These are phyloP conservation scores for Chaetomiaceae sp. DNA, from an alignment of 2,329 filamentous ascomycete species.

Conservation along the genomic window DNA sequence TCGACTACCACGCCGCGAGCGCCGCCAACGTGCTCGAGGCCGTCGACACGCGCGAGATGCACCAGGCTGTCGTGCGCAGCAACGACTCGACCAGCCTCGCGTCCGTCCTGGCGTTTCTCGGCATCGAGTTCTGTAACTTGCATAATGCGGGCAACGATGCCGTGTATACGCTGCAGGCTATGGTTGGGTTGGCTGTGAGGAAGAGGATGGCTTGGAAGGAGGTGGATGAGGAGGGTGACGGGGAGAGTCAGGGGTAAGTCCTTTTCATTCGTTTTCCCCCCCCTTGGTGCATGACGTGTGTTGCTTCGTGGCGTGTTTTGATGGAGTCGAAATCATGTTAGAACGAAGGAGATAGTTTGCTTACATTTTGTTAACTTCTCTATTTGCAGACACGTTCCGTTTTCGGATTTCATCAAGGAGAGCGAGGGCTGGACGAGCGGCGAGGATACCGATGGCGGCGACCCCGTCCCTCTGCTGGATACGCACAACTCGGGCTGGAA, in stretches of 20 bases:
- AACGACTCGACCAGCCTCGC: constrained; percentile 52
- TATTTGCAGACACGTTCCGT: constrained; percentile 16
- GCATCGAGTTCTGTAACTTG: constrained; percentile 58
- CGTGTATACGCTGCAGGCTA: constrained; percentile 68
- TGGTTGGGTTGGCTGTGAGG: constrained; percentile 56
- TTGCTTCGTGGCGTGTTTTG: too few relatives aligned
- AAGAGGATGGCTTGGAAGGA: constrained; percentile 30
- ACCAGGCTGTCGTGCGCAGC: constrained; percentile 56
- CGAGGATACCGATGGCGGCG: constrained; percentile 31
- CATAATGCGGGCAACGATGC: constrained; percentile 90
- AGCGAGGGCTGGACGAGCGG: constrained; percentile 31
- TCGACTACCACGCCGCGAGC: constrained; percentile 57
- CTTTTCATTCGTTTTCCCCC: background rate
- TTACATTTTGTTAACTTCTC: background rate
- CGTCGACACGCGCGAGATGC: constrained; percentile 70
- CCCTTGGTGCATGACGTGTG: too few relatives aligned
- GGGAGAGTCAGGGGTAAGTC: constrained; percentile 9
- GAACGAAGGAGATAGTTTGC: too few relatives aligned
- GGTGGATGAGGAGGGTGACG: too few relatives aligned
- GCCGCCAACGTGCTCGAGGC: constrained; percentile 52
- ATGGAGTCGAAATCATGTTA: too few relatives aligned
- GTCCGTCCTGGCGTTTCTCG: constrained; percentile 58
- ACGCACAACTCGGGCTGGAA: background rate
- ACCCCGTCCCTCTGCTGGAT: constrained; percentile 1
- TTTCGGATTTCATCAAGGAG: constrained; percentile 16